Evolutionary conservation across 371 early-diverging fungal species (phyloP).

Genomic region (Apophysomyces variabilis): DNA sequence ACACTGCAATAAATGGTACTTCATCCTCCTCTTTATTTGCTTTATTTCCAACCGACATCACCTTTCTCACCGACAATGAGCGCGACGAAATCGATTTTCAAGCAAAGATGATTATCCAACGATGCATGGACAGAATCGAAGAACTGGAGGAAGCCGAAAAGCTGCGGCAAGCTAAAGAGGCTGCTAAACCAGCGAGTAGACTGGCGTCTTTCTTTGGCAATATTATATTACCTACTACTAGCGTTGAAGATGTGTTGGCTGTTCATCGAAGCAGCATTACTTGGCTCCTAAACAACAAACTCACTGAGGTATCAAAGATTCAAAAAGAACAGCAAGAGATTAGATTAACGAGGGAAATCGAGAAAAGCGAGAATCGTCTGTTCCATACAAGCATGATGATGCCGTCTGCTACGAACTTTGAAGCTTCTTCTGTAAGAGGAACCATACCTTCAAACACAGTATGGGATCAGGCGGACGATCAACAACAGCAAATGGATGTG

Average conservation of each 20-base stretch:
- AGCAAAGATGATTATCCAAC: conserved; percentile 57
- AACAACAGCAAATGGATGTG: conserved; percentile 21
- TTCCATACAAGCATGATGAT: conserved; percentile 18
- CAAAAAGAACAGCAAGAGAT: conserved; percentile 63
- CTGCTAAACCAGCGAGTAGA: conserved; percentile 17
- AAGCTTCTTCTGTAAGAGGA: conserved; percentile 7
- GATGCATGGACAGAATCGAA: conserved; percentile 57
- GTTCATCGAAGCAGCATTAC: conserved; percentile 56
- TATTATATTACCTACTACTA: conserved; percentile 11
- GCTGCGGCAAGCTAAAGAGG: conserved; percentile 20
- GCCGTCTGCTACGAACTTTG: conserved; percentile 10
- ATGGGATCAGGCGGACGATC: conserved; percentile 6
- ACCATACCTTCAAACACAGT: conserved; percentile 2
- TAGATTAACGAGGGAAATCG: conserved; percentile 52
- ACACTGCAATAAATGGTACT: conserved; percentile 6
- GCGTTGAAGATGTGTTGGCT: conserved; percentile 43
- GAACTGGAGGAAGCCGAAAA: conserved; percentile 54
- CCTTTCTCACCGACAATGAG: conserved; percentile 50
- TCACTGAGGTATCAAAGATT: conserved; percentile 54
- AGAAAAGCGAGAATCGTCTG: conserved; percentile 55
- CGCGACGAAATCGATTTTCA: conserved; percentile 67
- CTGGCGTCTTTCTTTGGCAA: conserved; percentile 24
- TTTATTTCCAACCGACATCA: conserved; percentile 35
- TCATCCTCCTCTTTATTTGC: conserved; percentile 34
- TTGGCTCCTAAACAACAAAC: conserved; percentile 57